Conservation (phyloP, 148 eudicot species). For the Nepenthes mirabilis region DNA sequence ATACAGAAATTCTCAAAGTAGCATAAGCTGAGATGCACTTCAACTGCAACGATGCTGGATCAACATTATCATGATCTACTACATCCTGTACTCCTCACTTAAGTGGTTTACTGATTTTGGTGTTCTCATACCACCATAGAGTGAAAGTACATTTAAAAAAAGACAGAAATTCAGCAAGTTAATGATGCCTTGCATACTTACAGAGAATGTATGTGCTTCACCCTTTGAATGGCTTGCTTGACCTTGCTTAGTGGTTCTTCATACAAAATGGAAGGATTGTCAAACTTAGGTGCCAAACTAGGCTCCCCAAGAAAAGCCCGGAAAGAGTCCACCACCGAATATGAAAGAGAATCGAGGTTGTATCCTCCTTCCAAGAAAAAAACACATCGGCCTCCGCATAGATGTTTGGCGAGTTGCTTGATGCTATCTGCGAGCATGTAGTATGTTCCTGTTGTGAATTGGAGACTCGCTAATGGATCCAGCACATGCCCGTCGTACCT, state of each 20-base stretch:
- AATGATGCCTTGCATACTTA: constrained; percentile 10
- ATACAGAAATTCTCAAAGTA: too few relatives aligned
- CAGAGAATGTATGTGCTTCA: constrained; percentile 66
- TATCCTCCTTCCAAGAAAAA: constrained; percentile 97
- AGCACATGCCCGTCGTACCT: constrained; percentile 81
- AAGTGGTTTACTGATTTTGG: too few relatives aligned
- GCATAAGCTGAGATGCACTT: too few relatives aligned
- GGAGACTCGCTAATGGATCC: constrained; percentile 84
- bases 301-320: constrained; percentile 83
- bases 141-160: too few relatives aligned
- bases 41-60: too few relatives aligned
- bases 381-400: constrained; percentile 88
- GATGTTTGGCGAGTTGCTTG: constrained; percentile 63
- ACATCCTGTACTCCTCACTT: too few relatives aligned
- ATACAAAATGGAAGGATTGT: constrained; percentile 57
- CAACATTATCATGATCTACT: too few relatives aligned
- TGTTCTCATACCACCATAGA: too few relatives aligned
- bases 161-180: too few relatives aligned
- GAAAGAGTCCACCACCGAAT: constrained; percentile 79
- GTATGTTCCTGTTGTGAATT: constrained; percentile 90
- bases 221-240: constrained; percentile 60
- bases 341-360: constrained; percentile 65
- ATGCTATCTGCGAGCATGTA: constrained; percentile 75
- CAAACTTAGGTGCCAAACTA: constrained; percentile 55
- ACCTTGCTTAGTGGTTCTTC: constrained; percentile 75